Conservation (phyloP, 495 filamentous ascomycete species). For the Trichoderma parareesei region DNA sequence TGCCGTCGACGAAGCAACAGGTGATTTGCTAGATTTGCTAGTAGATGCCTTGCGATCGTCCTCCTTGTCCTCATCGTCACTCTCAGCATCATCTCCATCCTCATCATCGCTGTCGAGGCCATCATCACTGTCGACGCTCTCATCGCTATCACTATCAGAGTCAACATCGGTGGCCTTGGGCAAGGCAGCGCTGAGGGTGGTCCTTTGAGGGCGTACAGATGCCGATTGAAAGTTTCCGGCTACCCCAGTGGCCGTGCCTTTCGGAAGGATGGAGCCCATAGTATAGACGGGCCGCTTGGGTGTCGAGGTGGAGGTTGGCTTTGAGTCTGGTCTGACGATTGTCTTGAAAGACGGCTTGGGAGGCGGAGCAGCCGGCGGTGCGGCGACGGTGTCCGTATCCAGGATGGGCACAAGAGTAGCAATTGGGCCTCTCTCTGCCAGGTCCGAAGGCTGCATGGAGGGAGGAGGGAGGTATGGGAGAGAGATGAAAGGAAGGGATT, state of each 20-base stretch:
- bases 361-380: no score
- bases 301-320: no score
- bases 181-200: conserved; percentile 1
- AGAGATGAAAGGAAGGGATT: background rate
- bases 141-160: conserved; percentile 11
- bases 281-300: no score
- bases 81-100: background rate
- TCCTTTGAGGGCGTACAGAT: background rate
- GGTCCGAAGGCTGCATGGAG: background rate
- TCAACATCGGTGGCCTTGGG: conserved; percentile 11
- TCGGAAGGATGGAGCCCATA: background rate
- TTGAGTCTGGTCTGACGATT: no score
- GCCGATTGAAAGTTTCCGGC: background rate
- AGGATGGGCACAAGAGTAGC: no score
- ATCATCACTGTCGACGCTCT: conserved; percentile 8
- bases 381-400: no score
- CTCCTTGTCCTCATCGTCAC: no score
- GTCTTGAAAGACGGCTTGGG: no score
- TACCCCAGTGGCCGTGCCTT: background rate
- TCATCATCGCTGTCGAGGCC: conserved; percentile 13
- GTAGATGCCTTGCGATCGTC: no score
- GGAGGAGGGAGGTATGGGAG: background rate
- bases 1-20: background rate
- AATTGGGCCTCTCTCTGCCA: no score
- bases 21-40: no score